Percentiles rank a stretch among this genome's conserved stretches.
phyloP scores from a whole-genome alignment of 2,329 filamentous ascomycete genomes.

The Nannizziopsis arthrosporioides region DNA sequence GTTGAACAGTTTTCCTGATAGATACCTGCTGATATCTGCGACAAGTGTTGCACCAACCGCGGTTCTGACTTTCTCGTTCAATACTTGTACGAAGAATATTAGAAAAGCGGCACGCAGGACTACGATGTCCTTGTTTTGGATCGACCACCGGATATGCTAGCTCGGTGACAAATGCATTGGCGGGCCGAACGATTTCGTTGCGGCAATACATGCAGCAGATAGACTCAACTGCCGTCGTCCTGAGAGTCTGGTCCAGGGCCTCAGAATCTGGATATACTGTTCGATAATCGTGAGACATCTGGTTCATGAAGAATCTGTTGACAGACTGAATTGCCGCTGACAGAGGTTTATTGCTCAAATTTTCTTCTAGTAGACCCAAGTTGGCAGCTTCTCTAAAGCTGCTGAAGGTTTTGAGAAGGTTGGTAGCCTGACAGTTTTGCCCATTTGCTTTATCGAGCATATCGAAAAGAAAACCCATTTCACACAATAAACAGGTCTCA shows the following conservation, averaged over 20 bases:
- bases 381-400: slow-evolving; percentile 66
- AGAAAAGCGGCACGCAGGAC: slow-evolving; percentile 55
- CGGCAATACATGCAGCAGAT: slow-evolving; percentile 80
- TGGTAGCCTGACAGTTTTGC: slow-evolving; percentile 90
- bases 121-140: slow-evolving; percentile 40
- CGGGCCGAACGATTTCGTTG: slow-evolving; percentile 71
- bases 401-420: slow-evolving; percentile 80
- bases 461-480: slow-evolving; percentile 89
- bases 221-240: slow-evolving; percentile 34
- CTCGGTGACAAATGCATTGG: slow-evolving; percentile 72
- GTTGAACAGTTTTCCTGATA: slow-evolving; percentile 72
- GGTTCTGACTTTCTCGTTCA: slow-evolving; percentile 74
- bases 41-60: slow-evolving; percentile 89
- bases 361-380: slow-evolving; percentile 74
- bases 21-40: slow-evolving; percentile 80
- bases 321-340: slow-evolving; percentile 76
- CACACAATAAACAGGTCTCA: slow-evolving; percentile 79
- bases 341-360: slow-evolving; percentile 58
- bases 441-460: slow-evolving; percentile 96
- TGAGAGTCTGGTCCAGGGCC: slow-evolving; percentile 56
- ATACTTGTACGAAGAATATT: slow-evolving; percentile 87
- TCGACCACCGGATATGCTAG: slow-evolving; percentile 60
- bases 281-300: slow-evolving; percentile 64
- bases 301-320: slow-evolving; percentile 73
- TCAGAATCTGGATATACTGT: slow-evolving; percentile 51